Base-by-base conservation (phyloP, 257 asterid genomes). In the Ilex asprella region DNA sequence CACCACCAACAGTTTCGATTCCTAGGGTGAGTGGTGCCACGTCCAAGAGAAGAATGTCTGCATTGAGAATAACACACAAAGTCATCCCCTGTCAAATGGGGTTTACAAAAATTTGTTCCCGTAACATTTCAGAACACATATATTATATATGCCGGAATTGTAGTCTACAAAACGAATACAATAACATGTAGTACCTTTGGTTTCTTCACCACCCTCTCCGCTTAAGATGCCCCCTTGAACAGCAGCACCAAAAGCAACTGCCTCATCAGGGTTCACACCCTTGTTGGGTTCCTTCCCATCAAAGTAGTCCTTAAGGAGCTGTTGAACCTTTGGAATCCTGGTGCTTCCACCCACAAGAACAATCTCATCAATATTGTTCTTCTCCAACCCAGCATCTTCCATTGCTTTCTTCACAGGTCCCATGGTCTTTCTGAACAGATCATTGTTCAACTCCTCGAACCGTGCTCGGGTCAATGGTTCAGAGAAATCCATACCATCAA, bases 281-380 rank as follows among this genome's bases (percentile, higher is more conserved):
- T 89, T 89, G 75, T 63, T 92, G 47, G 99, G 95, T 62, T 92
- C 97, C 81, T 89, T 92, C 10, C 99, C 99, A 30, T 86, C 95
- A 29, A 89, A 92, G 67, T 78, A 92, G 54, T 92, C 97, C 80
- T 70, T 89, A 16, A 92, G 82, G 46, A 92, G 88, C 78, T 92
- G 99, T 63, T 83, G 96, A 32, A 92, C 86, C 80, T 89, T 92
- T 12, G 97, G 97, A 68, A 92, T 92, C 73, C 99, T 83, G 65
- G 99, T 86, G 73, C 97, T 92, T 73, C 99, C 99, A 63, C 99
- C 99, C 68, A 92, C 99, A 58, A 92, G 96, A 52, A 89, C 97
- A 47, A 92, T 92, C 74, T 85, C 97, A 53, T 92, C 97, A 58
- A 92, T 92, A 71, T 86, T 96, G 73, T 74, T 74, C 72, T 89